These are phyloP conservation scores for Pseudogymnoascus sp. DNA, from an alignment of 2,329 filamentous ascomycete species.

Conservation along the genomic window DNA sequence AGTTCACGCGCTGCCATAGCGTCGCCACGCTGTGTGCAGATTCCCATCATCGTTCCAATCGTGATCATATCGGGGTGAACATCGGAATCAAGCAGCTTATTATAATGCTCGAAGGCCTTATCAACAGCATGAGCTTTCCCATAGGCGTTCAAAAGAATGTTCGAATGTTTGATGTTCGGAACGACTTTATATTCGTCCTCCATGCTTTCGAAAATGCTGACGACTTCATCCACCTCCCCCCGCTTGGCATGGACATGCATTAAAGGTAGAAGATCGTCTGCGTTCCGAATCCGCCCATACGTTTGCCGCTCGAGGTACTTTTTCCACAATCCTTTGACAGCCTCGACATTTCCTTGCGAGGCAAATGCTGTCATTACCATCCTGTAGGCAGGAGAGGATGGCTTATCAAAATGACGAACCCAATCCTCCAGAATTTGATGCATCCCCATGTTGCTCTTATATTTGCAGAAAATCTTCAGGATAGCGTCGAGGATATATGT, in stretches of 20 bases:
- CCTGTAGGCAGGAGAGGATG: conserved; percentile 25
- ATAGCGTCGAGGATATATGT: conserved; percentile 22
- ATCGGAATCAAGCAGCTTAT: conserved; percentile 42
- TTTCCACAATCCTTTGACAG: conserved; percentile 38
- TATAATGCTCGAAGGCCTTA: conserved; percentile 57
- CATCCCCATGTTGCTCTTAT: conserved; percentile 29
- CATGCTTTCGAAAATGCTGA: conserved; percentile 56
- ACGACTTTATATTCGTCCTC: conserved; percentile 43
- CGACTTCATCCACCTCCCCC: conserved; percentile 53
- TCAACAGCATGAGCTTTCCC: conserved; percentile 57
- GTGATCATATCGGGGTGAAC: conserved; percentile 53
- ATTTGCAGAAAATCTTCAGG: conserved; percentile 26
- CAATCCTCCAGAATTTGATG: conserved; percentile 32
- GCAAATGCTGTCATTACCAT: conserved; percentile 36
- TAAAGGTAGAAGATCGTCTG: conserved; percentile 42
- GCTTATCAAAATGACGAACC: conserved; percentile 24
- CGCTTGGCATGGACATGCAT: conserved; percentile 64
- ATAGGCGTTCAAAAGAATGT: conserved; percentile 67
- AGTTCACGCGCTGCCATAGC: conserved; percentile 59
- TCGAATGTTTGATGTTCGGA: conserved; percentile 60
- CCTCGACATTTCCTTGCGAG: conserved; percentile 36
- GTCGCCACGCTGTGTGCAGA: conserved; percentile 66
- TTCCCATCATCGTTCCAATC: conserved; percentile 65
- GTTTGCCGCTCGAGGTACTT: conserved; percentile 23
- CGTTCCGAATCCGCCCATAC: conserved; percentile 6